A percentile compares a stretch with the other conserved stretches of the same genome.
These are phyloP conservation scores for Tricholoma furcatifolium DNA, from an alignment of 768 basidiomycete genomes.

Conservation along the genomic window DNA sequence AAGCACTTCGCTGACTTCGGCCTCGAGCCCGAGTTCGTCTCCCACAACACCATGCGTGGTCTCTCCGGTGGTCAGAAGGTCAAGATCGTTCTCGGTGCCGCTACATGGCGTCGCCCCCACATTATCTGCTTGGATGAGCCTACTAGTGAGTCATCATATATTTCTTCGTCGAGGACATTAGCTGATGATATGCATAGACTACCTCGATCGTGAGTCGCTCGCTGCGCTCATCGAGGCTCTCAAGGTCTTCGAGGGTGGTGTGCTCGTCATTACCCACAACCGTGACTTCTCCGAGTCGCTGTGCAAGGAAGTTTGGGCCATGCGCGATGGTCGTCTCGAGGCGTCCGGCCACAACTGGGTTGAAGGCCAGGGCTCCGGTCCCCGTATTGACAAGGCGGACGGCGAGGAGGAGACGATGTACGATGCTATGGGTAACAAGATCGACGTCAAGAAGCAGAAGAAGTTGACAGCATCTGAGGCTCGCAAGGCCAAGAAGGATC, in stretches of 20 bases:
- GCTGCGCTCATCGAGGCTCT: constrained; percentile 98
- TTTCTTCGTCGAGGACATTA: neutral
- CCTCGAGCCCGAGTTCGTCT: constrained; percentile 98
- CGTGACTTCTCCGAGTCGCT: constrained; percentile 98
- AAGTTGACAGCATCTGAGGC: constrained; percentile 81
- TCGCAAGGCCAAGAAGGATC: constrained; percentile 95
- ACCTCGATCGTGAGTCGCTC: constrained; percentile 98
- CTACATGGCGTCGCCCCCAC: constrained; percentile 99
- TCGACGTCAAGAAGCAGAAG: constrained; percentile 81
- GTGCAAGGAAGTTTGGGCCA: constrained; percentile 99
- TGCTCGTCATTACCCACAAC: constrained; percentile 97
- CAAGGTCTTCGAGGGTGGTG: constrained; percentile 98
- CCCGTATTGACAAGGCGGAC: constrained; percentile 92
- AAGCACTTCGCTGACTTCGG: constrained; percentile 99
- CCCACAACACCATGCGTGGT: constrained; percentile 99
- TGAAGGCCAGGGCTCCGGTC: constrained; percentile 94
- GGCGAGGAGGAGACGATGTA: constrained; percentile 90
- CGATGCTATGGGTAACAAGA: constrained; percentile 99
- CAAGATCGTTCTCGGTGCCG: constrained; percentile 97
- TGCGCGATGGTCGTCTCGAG: constrained; percentile 95
- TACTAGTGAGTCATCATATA: constrained; percentile 57
- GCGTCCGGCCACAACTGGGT: constrained; percentile 99
- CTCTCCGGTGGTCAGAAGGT: constrained; percentile 99
- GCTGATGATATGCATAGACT: constrained; percentile 52
- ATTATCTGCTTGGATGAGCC: constrained; percentile 97